Percentiles rank a stretch among this genome's conserved stretches.
phyloP scores from a whole-genome alignment of 352 stramenopile species.

The Aphanomyces stellatus region DNA sequence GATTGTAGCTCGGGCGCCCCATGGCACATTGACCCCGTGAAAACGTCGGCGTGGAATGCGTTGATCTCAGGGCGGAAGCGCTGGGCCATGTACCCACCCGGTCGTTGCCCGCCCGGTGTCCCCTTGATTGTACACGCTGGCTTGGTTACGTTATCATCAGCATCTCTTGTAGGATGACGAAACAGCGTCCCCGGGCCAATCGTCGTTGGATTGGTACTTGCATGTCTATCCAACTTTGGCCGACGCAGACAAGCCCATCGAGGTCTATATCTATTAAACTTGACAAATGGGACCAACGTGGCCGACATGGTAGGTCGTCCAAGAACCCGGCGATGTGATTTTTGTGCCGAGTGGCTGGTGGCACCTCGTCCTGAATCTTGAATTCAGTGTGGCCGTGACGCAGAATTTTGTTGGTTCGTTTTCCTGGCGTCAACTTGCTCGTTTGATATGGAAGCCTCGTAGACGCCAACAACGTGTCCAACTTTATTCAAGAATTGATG shows the following conservation, averaged over 20 bases:
- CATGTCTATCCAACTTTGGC: constrained; percentile 74
- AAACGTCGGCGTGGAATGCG: constrained; percentile 95
- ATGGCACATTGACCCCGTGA: constrained; percentile 93
- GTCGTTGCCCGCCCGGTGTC: constrained; percentile 60
- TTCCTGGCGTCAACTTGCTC: background rate
- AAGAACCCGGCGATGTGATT: constrained; percentile 92
- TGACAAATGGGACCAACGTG: no score
- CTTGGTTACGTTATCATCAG: constrained; percentile 47
- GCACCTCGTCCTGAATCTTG: constrained; percentile 96
- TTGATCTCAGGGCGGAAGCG: constrained; percentile 91
- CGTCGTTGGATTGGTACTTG: constrained; percentile 77
- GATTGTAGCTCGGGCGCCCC: constrained; percentile 66
- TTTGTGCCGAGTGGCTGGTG: constrained; percentile 97
- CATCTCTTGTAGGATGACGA: constrained; percentile 11
- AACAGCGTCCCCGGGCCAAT: constrained; percentile 36
- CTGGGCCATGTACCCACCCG: constrained; percentile 93
- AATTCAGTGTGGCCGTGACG: constrained; percentile 91
- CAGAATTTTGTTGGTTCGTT: constrained; percentile 87
- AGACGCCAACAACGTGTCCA: constrained; percentile 68
- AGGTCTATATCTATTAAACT: no score
- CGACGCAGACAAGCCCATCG: constrained; percentile 59
- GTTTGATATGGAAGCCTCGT: background rate
- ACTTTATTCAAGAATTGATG: constrained; percentile 65
- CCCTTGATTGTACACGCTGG: constrained; percentile 70
- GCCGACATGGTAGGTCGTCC: constrained; percentile 79